phyloP scores from a whole-genome alignment of 768 basidiomycete species.

The Boletus patriciae region DNA sequence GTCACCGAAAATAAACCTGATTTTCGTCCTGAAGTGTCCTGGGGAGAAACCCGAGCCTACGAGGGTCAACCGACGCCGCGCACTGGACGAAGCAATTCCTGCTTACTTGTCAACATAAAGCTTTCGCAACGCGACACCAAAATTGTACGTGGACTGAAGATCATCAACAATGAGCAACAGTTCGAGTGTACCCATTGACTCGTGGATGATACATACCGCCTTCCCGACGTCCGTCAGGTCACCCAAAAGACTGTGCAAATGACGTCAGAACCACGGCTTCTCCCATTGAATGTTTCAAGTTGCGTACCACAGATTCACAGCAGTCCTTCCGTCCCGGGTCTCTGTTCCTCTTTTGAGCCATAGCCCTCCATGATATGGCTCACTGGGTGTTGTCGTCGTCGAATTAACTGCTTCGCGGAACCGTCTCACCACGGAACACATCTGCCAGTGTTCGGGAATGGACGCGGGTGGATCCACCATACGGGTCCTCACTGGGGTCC shows the following conservation, averaged over 20 bases:
- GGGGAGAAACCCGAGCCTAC: slow-evolving; percentile 66
- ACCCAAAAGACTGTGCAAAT: slow-evolving; percentile 57
- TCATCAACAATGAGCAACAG: not conserved
- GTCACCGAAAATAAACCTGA: slow-evolving; percentile 59
- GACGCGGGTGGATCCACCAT: slow-evolving; percentile 60
- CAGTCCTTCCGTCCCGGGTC: slow-evolving; percentile 50
- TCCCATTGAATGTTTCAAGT: not conserved
- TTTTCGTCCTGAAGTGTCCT: slow-evolving; percentile 44
- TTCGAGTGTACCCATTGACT: not conserved
- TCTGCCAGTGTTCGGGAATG: slow-evolving; percentile 67
- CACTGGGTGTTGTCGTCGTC: slow-evolving; percentile 14
- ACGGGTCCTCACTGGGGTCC: slow-evolving; percentile 71
- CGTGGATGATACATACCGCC: slow-evolving; percentile 48
- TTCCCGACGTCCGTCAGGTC: slow-evolving; percentile 52
- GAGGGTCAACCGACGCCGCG: not conserved
- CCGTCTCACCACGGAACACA: slow-evolving; percentile 56
- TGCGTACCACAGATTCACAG: slow-evolving; percentile 65
- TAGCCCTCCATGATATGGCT: slow-evolving; percentile 27
- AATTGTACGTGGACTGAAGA: slow-evolving; percentile 61
- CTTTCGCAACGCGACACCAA: slow-evolving; percentile 56
- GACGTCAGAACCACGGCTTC: not conserved
- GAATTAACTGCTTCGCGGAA: slow-evolving; percentile 47
- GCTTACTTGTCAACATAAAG: slow-evolving; percentile 67
- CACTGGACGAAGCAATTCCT: not conserved
- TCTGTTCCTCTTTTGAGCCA: slow-evolving; percentile 54